phyloP scores from a whole-genome alignment of 495 filamentous ascomycete genomes.

The Xylaria longipes region DNA sequence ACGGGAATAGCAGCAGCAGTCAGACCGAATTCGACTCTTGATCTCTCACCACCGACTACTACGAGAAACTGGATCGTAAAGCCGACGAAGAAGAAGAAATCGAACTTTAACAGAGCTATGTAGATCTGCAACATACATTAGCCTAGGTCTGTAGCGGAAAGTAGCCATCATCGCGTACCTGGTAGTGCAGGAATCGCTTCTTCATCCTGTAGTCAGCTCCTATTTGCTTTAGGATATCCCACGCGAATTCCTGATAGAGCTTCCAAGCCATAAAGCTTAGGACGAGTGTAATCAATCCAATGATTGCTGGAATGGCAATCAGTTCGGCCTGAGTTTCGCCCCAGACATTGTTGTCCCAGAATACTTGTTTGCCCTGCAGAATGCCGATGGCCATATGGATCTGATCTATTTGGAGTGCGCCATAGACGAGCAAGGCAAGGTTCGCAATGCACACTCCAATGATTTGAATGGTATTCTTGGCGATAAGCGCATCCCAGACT shows the following conservation, averaged over 20 bases:
- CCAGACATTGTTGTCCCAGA: constrained; percentile 63
- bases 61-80: constrained; percentile 98
- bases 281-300: constrained; percentile 73
- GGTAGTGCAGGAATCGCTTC: constrained; percentile 92
- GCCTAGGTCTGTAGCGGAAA: constrained; percentile 18
- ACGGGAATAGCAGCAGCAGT: constrained; percentile 89
- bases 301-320: constrained; percentile 83
- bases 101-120: constrained; percentile 96
- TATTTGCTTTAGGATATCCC: constrained; percentile 99
- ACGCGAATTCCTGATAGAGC: constrained; percentile 97
- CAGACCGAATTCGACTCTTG: constrained; percentile 77
- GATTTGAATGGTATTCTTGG: constrained; percentile 98
- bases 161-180: constrained; percentile 65
- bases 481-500: constrained; percentile 88
- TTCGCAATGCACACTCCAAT: constrained; percentile 95
- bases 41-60: constrained; percentile 70
- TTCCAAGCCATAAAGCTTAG: constrained; percentile 86
- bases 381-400: constrained; percentile 71
- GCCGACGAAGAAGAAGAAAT: constrained; percentile 99
- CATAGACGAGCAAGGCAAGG: constrained; percentile 86
- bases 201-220: constrained; percentile 97
- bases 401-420: constrained; percentile 89
- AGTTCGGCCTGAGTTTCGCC: constrained; percentile 71
- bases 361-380: constrained; percentile 45
- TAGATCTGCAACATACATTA: constrained; percentile 75